Conservation (phyloP, 768 basidiomycete species). For the Hortiboletus flavorubellus region DNA sequence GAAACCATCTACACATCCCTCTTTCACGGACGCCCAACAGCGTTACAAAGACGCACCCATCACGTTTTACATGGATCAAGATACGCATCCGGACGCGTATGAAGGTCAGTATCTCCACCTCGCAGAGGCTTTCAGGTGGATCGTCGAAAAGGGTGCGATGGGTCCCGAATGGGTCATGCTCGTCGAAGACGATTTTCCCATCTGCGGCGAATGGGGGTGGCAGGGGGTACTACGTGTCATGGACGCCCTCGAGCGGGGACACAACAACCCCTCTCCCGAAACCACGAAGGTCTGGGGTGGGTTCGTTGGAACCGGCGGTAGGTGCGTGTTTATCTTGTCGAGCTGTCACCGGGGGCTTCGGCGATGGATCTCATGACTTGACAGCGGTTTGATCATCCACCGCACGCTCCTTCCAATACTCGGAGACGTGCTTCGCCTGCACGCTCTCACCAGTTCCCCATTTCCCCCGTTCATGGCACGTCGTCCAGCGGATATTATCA, state of each 20-base stretch:
- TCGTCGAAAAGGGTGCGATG: constrained; percentile 12
- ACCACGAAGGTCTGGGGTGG: constrained; percentile 31
- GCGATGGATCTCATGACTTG: background rate
- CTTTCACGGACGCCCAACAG: constrained; percentile 30
- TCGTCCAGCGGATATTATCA: constrained; percentile 38
- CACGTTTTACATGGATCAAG: constrained; percentile 28
- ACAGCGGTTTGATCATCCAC: constrained; percentile 42
- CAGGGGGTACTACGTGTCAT: constrained; percentile 32
- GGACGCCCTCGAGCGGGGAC: constrained; percentile 26
- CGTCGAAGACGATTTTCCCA: constrained; percentile 43
- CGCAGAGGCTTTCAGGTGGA: constrained; percentile 41
- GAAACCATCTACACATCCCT: constrained; percentile 20
- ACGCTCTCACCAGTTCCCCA: constrained; percentile 28
- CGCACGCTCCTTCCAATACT: constrained; percentile 35
- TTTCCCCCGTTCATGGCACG: constrained; percentile 27
- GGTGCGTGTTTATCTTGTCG: constrained; percentile 16
- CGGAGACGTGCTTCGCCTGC: constrained; percentile 28
- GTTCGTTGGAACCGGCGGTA: constrained; percentile 43
- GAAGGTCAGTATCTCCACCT: constrained; percentile 40
- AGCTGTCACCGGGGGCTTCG: background rate
- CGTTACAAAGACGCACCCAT: constrained; percentile 24
- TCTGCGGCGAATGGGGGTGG: constrained; percentile 38
- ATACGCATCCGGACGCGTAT: constrained; percentile 23
- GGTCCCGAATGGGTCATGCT: constrained; percentile 42
- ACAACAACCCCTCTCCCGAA: constrained; percentile 9